Conservation (phyloP, 305 asterid species). For the Fraxinus albicans region DNA sequence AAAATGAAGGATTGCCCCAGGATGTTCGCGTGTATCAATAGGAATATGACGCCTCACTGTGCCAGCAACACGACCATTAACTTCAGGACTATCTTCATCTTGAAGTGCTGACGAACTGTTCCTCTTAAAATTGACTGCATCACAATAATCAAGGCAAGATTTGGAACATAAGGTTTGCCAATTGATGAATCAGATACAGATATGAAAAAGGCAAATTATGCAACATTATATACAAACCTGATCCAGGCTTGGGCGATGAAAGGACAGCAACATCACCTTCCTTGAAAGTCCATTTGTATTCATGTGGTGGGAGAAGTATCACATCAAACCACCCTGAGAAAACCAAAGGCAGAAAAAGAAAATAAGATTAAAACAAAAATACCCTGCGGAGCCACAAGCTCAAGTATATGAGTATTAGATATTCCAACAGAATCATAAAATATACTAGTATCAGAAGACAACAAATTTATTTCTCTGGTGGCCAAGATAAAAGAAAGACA, state of each 20-base stretch:
- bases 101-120: conserved; percentile 49
- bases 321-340: conserved; percentile 95
- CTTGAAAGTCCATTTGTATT: conserved; percentile 86
- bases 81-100: conserved; percentile 72
- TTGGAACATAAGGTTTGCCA: conserved; percentile 9
- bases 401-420: conserved; percentile 11
- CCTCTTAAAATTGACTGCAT: conserved; percentile 72
- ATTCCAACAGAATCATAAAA: conserved; percentile 17
- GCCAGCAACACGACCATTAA: conserved; percentile 90
- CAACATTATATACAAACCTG: conserved; percentile 47
- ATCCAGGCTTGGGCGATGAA: conserved; percentile 86
- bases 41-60: conserved; percentile 94
- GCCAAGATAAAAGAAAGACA: neutral
- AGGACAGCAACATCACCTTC: conserved; percentile 99
- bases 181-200: conserved; percentile 21
- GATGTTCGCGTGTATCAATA: conserved; percentile 82
- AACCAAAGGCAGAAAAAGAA: conserved; percentile 25
- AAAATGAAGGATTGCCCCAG: conserved; percentile 92
- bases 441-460: neutral
- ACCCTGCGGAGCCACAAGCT: conserved; percentile 2
- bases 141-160: conserved; percentile 10
- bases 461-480: neutral
- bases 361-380: conserved; percentile 16
- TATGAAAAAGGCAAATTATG: neutral
- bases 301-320: conserved; percentile 68